A percentile compares a stretch with the other conserved stretches of the same genome.
Conservation (phyloP, 768 basidiomycete species). For the Steccherinum ochraceum region DNA sequence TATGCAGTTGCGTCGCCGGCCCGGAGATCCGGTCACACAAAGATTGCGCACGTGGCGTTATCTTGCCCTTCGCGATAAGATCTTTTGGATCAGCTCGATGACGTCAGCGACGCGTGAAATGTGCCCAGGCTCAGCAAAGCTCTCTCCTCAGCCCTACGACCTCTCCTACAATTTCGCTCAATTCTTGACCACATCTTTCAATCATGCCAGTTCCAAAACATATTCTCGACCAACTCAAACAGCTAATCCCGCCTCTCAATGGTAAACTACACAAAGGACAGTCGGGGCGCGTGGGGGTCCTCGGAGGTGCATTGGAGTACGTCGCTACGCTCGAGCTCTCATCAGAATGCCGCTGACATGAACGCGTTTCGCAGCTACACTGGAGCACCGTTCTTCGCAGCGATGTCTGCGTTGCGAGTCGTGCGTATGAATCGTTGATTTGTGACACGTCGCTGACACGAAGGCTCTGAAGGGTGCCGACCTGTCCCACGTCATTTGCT, state of each 20-base stretch:
- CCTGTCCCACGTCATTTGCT: conserved; percentile 95
- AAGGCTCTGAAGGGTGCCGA: conserved; percentile 91
- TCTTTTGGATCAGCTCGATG: too few relatives aligned
- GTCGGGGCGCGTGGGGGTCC: conserved; percentile 90
- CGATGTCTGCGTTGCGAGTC: conserved; percentile 84
- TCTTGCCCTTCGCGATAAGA: too few relatives aligned
- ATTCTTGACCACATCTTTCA: too few relatives aligned
- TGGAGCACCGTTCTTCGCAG: conserved; percentile 94
- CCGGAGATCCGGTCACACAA: too few relatives aligned
- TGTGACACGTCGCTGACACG: too few relatives aligned
- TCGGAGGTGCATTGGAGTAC: conserved; percentile 92
- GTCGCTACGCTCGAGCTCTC: conserved; percentile 20
- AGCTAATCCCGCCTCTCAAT: conserved; percentile 86
- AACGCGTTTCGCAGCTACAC: conserved; percentile 60
- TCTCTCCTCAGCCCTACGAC: too few relatives aligned
- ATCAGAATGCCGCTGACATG: background rate
- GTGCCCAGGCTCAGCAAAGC: too few relatives aligned
- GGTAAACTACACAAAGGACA: conserved; percentile 92
- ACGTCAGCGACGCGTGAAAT: too few relatives aligned
- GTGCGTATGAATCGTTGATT: too few relatives aligned
- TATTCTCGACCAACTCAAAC: conserved; percentile 66
- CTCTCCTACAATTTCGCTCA: too few relatives aligned
- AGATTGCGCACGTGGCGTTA: too few relatives aligned
- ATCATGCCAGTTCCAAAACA: conserved; percentile 63
- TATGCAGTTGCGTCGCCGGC: too few relatives aligned